Evolutionary conservation across 2,329 filamentous ascomycete genomes (phyloP).

Genomic region (Botrytis hyacinthi): DNA sequence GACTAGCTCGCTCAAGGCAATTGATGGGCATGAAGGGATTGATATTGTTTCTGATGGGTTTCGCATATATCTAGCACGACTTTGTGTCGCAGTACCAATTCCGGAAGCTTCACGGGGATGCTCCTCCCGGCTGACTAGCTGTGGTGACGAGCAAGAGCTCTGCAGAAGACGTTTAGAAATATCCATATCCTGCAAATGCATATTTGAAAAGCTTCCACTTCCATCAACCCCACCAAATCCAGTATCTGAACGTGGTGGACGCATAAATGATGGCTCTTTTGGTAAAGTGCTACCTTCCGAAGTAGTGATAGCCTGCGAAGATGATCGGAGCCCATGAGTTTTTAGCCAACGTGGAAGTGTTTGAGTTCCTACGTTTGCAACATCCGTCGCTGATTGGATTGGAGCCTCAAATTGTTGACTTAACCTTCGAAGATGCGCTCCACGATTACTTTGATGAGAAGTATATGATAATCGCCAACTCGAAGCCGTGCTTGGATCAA

Average conservation of each 20-base stretch:
- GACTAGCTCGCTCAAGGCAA: conserved; percentile 27
- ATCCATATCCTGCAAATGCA: conserved; percentile 37
- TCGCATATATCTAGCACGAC: conserved; percentile 26
- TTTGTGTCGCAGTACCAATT: conserved; percentile 24
- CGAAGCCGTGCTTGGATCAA: conserved; percentile 24
- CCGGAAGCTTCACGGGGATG: conserved; percentile 28
- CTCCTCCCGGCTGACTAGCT: conserved; percentile 28
- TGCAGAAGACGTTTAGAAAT: conserved; percentile 34
- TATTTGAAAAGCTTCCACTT: conserved; percentile 21
- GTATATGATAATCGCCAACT: conserved; percentile 39
- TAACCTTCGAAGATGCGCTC: conserved; percentile 33
- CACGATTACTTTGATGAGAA: conserved; percentile 26
- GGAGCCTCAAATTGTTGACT: conserved; percentile 29
- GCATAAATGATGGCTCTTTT: conserved; percentile 18
- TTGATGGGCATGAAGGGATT: conserved; percentile 17
- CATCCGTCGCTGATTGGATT: conserved; percentile 17
- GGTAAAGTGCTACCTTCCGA: conserved; percentile 22
- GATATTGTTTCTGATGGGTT: conserved; percentile 29
- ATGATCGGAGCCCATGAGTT: conserved; percentile 29
- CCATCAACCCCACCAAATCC: conserved; percentile 37
- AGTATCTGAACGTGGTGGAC: conserved; percentile 13
- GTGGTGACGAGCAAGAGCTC: conserved; percentile 31
- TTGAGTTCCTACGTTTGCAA: conserved; percentile 16
- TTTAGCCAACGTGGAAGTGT: conserved; percentile 29
- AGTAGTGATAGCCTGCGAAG: conserved; percentile 24